Conservation (phyloP, 75 land plant genomes). For the Pseudotsuga menziesii region DNA sequence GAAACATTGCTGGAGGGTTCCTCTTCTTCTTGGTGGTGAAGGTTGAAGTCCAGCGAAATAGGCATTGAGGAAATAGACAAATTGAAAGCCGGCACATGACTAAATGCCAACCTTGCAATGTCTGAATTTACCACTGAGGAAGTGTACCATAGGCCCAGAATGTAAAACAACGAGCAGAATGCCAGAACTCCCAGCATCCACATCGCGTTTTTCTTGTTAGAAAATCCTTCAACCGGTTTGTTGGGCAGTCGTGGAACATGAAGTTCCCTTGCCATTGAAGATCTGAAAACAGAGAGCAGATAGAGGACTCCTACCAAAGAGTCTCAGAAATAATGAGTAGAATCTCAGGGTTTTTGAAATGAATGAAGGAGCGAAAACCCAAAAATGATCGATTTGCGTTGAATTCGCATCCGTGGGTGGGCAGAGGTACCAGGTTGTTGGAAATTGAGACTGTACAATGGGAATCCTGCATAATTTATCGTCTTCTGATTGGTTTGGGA, state of each 20-base stretch:
- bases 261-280: background rate
- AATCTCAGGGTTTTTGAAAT: too few species aligned
- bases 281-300: background rate
- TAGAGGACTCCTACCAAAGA: background rate
- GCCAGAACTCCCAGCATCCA: slow-evolving; percentile 20
- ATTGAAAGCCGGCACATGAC: background rate
- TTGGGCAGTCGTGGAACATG: background rate
- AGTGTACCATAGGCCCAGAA: slow-evolving; percentile 44
- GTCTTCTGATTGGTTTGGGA: too few species aligned
- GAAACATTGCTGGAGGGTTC: background rate
- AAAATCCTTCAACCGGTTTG: background rate
- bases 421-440: too few species aligned
- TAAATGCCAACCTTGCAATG: background rate
- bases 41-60: slow-evolving; percentile 20
- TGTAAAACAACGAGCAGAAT: slow-evolving; percentile 51
- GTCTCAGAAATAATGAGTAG: too few species aligned
- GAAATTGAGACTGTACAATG: too few species aligned
- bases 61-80: slow-evolving; percentile 1
- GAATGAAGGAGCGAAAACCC: too few species aligned
- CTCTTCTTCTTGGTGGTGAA: slow-evolving; percentile 23
- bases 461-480: too few species aligned
- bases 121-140: background rate
- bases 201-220: background rate
- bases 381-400: too few species aligned
- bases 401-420: too few species aligned